Percentiles rank a stretch among this genome's conserved stretches.
phyloP scores from a whole-genome alignment of 2,329 filamentous ascomycete genomes.

The Allantophomopsis cytisporea region DNA sequence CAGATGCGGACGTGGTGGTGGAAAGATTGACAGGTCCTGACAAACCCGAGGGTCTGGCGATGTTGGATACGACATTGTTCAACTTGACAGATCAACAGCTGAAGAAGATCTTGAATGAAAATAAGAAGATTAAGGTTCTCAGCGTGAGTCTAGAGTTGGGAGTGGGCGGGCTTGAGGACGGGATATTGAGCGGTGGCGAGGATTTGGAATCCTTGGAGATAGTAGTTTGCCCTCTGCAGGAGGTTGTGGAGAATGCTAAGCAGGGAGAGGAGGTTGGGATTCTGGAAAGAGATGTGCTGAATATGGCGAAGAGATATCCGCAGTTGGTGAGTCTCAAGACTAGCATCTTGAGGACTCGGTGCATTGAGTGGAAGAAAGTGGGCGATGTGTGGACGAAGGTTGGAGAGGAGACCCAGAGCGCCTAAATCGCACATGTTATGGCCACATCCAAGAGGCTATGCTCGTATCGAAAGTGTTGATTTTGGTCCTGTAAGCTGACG shows the following conservation, averaged over 20 bases:
- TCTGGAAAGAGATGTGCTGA: conserved; percentile 3
- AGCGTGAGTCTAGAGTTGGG: conserved; percentile 22
- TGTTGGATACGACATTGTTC: conserved; percentile 25
- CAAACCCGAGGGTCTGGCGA: conserved; percentile 9
- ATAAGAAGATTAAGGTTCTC: conserved; percentile 23
- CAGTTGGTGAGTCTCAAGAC: conserved; percentile 9
- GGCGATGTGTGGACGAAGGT: conserved; percentile 1
- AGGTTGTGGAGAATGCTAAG: conserved; percentile 10
- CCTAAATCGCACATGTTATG: too few species aligned
- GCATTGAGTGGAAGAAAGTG: conserved; percentile 8
- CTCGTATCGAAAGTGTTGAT: too few species aligned
- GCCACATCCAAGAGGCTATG: too few species aligned
- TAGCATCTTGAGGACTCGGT: conserved; percentile 11
- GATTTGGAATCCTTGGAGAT: conserved; percentile 11
- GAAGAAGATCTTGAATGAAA: conserved; percentile 18
- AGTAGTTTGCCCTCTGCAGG: conserved; percentile 10
- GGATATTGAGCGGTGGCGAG: conserved; percentile 3
- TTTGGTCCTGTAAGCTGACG: too few species aligned
- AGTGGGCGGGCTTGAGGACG: conserved; percentile 8
- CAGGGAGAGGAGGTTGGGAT: conserved; percentile 4
- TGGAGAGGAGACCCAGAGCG: too few species aligned
- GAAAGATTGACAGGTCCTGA: conserved; percentile 8
- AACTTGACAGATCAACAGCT: conserved; percentile 21
- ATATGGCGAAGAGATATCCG: conserved; percentile 3
- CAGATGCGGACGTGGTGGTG: conserved; percentile 1